Percentiles rank a stretch among this genome's conserved stretches.
Evolutionary conservation across 306 rosid species (phyloP).

Genomic region (Rosa chinensis): DNA sequence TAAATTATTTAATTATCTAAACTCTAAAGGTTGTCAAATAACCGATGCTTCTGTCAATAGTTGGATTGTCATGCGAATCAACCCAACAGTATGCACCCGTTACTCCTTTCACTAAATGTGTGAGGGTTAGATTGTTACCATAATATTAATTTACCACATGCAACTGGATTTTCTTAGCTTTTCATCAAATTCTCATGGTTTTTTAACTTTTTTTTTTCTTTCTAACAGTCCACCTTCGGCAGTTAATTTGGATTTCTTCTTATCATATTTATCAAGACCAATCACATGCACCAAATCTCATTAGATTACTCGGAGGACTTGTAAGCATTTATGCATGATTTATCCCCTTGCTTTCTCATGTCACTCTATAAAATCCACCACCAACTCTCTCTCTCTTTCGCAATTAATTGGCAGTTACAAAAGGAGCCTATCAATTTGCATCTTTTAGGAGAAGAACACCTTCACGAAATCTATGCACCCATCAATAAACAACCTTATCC

Average conservation of each 20-base stretch:
- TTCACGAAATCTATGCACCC: constrained; percentile 52
- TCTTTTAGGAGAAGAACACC: constrained; percentile 19
- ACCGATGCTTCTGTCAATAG: too few species aligned
- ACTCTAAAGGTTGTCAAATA: too few species aligned
- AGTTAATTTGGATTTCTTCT: background rate
- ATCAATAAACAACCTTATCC: constrained; percentile 18
- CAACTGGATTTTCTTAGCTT: background rate
- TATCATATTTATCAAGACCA: background rate
- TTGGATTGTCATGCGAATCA: too few species aligned
- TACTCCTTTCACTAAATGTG: background rate
- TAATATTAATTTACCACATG: background rate
- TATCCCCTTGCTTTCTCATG: constrained; percentile 32
- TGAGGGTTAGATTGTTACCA: background rate
- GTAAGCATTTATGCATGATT: background rate
- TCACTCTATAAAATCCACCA: constrained; percentile 43
- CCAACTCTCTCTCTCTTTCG: constrained; percentile 12
- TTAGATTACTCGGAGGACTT: constrained; percentile 8
- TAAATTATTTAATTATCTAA: too few species aligned
- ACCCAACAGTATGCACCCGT: background rate
- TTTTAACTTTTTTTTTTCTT: background rate
- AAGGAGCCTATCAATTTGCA: constrained; percentile 14
- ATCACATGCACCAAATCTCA: constrained; percentile 6
- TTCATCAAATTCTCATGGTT: background rate
- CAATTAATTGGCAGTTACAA: constrained; percentile 36
- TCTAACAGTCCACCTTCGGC: background rate